Percentiles rank a stretch among this genome's conserved stretches.
These are phyloP conservation scores for Pichia sp. DNA, from an alignment of 1,139 yeast species.

Conservation along the genomic window DNA sequence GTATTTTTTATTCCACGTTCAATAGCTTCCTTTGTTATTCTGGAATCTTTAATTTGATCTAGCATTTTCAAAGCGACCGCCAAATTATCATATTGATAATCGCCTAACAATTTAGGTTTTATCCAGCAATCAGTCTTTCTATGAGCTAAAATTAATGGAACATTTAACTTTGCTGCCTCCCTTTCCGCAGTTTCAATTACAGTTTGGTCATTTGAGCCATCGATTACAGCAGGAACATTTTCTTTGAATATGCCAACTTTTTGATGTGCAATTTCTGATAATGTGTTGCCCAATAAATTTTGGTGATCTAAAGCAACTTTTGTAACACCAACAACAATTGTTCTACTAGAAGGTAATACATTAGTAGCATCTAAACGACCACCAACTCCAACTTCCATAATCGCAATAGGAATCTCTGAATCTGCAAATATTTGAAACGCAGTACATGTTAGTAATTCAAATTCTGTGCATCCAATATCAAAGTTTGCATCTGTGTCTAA, in stretches of 20 bases:
- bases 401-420: slow-evolving; percentile 59
- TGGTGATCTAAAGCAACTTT: slow-evolving; percentile 86
- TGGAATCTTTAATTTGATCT: slow-evolving; percentile 27
- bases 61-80: slow-evolving; percentile 61
- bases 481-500: slow-evolving; percentile 32
- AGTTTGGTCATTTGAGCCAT: slow-evolving; percentile 51
- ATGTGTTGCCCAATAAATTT: slow-evolving; percentile 57
- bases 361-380: slow-evolving; percentile 88
- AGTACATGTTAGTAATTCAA: slow-evolving; percentile 75
- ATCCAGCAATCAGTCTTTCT: slow-evolving; percentile 6
- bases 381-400: slow-evolving; percentile 87
- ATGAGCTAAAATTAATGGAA: slow-evolving; percentile 14
- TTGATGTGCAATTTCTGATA: slow-evolving; percentile 59
- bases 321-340: slow-evolving; percentile 67
- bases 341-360: slow-evolving; percentile 36
- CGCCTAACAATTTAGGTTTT: slow-evolving; percentile 57
- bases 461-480: slow-evolving; percentile 69
- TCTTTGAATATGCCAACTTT: slow-evolving; percentile 80
- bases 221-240: slow-evolving; percentile 60
- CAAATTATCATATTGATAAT: slow-evolving; percentile 64
- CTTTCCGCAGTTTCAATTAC: slow-evolving; percentile 42
- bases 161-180: slow-evolving; percentile 21
- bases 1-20: slow-evolving; percentile 46
- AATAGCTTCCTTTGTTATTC: slow-evolving; percentile 32
- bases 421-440: slow-evolving; percentile 70